Conservation (phyloP, 257 asterid genomes). For the Solanum sparsipilum region DNA sequence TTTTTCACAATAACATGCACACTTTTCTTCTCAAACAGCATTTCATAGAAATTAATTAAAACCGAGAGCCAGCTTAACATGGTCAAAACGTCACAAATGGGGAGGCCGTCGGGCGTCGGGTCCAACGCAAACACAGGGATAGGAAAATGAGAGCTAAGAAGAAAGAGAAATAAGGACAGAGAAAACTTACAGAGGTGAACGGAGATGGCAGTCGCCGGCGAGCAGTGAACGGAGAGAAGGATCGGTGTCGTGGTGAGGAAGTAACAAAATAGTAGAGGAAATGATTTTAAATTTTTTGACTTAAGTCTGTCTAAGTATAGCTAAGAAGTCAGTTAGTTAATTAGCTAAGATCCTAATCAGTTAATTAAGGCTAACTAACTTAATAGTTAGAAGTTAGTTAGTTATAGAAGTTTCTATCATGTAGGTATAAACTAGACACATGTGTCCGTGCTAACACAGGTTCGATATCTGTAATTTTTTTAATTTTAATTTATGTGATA, state of each 20-base stretch:
- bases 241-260: background rate
- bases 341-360: background rate
- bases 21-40: background rate
- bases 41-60: background rate
- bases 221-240: background rate
- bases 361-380: background rate
- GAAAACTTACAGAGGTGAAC: background rate
- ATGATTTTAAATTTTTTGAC: background rate
- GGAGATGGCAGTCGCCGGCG: background rate
- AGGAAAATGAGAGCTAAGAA: background rate
- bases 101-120: background rate
- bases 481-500: no score
- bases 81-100: background rate
- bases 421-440: no score
- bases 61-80: background rate
- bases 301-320: background rate
- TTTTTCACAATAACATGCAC: background rate
- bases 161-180: background rate
- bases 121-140: background rate
- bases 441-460: accelerated
- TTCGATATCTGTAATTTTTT: no score
- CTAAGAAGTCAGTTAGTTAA: background rate
- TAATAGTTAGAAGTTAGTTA: background rate
- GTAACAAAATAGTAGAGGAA: background rate
- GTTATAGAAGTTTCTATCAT: background rate